Percentiles rank a stretch among this genome's conserved stretches.
phyloP scores from a whole-genome alignment of 768 basidiomycete genomes.

The Phylloporus arenicola region DNA sequence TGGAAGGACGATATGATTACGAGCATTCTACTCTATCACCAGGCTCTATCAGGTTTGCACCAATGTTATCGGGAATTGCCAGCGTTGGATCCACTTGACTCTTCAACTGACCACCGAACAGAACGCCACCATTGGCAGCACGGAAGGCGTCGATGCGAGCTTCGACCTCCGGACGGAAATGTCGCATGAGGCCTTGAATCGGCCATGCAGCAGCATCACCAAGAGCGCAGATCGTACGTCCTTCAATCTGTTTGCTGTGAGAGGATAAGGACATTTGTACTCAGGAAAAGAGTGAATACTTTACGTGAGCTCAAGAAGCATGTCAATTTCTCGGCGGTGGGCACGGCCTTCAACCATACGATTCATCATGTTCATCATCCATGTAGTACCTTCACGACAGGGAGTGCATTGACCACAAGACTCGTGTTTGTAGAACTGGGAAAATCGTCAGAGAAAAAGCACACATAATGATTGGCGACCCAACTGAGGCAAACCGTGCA shows the following conservation, averaged over 20 bases:
- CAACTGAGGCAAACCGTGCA: constrained; percentile 80
- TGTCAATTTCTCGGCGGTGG: constrained; percentile 92
- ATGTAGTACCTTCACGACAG: constrained; percentile 91
- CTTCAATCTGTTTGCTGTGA: constrained; percentile 88
- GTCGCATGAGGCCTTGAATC: constrained; percentile 94
- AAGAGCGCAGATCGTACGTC: constrained; percentile 93
- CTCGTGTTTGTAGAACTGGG: constrained; percentile 95
- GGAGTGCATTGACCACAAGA: constrained; percentile 97
- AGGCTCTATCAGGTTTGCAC: constrained; percentile 42
- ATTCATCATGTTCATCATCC: constrained; percentile 99
- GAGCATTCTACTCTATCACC: constrained; percentile 28
- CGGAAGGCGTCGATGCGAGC: constrained; percentile 76
- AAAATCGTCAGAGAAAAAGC: constrained; percentile 2
- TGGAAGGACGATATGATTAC: neutral
- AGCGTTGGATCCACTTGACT: constrained; percentile 64
- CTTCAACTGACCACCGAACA: constrained; percentile 79
- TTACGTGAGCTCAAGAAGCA: constrained; percentile 92
- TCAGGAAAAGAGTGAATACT: constrained; percentile 20
- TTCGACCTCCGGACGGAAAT: constrained; percentile 96
- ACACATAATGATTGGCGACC: constrained; percentile 10
- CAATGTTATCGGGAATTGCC: constrained; percentile 72
- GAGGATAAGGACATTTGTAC: constrained; percentile 1
- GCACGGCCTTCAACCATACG: constrained; percentile 90
- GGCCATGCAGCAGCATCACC: constrained; percentile 99
- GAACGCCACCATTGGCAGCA: constrained; percentile 69